Evolutionary conservation across 2,329 filamentous ascomycete genomes (phyloP).

Genomic region (Pseudogymnoascus verrucosus): DNA sequence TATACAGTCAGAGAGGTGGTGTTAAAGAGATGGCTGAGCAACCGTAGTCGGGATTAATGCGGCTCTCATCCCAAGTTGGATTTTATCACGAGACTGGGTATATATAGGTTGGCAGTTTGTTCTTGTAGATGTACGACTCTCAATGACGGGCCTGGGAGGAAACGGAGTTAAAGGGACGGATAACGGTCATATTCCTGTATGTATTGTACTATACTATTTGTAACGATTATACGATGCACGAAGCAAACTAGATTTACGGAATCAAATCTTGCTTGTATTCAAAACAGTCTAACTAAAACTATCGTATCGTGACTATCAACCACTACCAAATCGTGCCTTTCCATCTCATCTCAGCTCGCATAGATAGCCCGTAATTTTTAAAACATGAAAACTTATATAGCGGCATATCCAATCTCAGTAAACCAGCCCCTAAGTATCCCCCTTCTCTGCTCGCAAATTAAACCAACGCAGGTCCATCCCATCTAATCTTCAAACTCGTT

Average conservation of each 20-base stretch:
- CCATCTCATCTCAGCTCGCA: neutral
- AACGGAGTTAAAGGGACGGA: neutral
- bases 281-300: neutral
- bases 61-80: neutral
- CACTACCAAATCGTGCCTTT: neutral
- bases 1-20: constrained; percentile 77
- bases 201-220: neutral
- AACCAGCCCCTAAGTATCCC: neutral
- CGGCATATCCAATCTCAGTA: neutral
- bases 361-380: neutral
- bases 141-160: neutral
- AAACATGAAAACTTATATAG: neutral
- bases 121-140: neutral
- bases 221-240: constrained; percentile 1
- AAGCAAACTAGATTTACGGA: neutral
- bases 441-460: neutral
- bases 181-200: neutral
- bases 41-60: constrained; percentile 49
- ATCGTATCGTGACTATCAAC: neutral
- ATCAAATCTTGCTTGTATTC: neutral
- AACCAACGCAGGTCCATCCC: constrained; percentile 17
- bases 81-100: neutral
- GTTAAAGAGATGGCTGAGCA: constrained; percentile 75
- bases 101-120: neutral
- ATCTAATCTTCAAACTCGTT: constrained; percentile 25